phyloP scores from a whole-genome alignment of 768 basidiomycete genomes.

The Pilatotrama ljubarskyi region DNA sequence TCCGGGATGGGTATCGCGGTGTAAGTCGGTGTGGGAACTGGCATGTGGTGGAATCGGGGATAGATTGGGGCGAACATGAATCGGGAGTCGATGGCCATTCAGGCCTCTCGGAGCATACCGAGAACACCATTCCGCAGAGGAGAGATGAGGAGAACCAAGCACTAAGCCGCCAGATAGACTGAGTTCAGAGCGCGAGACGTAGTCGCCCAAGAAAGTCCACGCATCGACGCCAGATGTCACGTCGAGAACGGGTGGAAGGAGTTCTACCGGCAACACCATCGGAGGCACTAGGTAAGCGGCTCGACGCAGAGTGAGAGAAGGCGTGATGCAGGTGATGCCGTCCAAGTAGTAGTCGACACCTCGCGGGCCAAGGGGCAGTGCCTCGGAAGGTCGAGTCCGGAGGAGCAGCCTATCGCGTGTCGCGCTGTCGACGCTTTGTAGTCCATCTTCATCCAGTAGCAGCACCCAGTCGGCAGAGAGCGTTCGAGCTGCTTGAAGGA shows the following conservation, averaged over 20 bases:
- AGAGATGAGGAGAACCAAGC: slow-evolving; percentile 6
- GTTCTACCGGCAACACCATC: slow-evolving; percentile 46
- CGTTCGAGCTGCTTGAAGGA: slow-evolving; percentile 40
- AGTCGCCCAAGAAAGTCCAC: slow-evolving; percentile 33
- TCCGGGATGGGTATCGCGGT: slow-evolving; percentile 18
- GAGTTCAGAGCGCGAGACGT: slow-evolving; percentile 28
- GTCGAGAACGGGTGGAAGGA: slow-evolving; percentile 24
- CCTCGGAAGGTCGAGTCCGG: slow-evolving; percentile 37
- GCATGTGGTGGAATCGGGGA: background rate
- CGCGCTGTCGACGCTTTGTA: slow-evolving; percentile 36
- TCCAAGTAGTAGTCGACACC: slow-evolving; percentile 29
- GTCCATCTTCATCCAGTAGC: slow-evolving; percentile 49
- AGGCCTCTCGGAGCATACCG: background rate
- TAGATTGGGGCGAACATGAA: background rate
- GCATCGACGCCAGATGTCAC: slow-evolving; percentile 15
- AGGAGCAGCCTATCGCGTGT: slow-evolving; percentile 42
- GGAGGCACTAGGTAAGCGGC: slow-evolving; percentile 62
- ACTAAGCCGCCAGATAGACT: slow-evolving; percentile 43
- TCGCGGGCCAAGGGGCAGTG: slow-evolving; percentile 43
- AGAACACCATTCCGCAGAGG: background rate
- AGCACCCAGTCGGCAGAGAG: slow-evolving; percentile 52
- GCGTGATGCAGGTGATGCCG: slow-evolving; percentile 24
- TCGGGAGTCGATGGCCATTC: background rate
- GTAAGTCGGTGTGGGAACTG: background rate
- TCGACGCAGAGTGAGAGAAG: slow-evolving; percentile 34